A percentile compares a stretch with the other conserved stretches of the same genome.
Conservation (phyloP, 352 stramenopile genomes). For the Salisapilia sapeloensis region DNA sequence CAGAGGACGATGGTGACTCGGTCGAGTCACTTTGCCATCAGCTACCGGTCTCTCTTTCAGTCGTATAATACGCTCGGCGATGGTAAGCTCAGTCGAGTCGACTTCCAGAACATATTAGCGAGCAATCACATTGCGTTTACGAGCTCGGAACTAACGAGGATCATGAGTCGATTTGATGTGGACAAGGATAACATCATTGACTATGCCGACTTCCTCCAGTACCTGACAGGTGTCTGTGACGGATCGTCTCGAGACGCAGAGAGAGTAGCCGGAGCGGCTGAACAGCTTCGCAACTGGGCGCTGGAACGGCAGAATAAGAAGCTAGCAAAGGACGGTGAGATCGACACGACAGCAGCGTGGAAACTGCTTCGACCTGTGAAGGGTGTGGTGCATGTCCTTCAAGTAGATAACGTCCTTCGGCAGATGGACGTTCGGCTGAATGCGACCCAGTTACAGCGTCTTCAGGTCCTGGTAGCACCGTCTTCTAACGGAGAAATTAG, state of each 20-base stretch:
- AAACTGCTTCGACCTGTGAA: constrained; percentile 39
- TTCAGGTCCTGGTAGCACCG: constrained; percentile 50
- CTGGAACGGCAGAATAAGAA: constrained; percentile 67
- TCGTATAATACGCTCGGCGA: constrained; percentile 54
- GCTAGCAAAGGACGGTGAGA: constrained; percentile 57
- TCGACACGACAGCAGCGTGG: constrained; percentile 60
- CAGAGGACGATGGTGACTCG: constrained; percentile 52
- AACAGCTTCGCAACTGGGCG: constrained; percentile 50
- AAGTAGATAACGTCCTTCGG: constrained; percentile 44
- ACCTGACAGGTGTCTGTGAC: constrained; percentile 61
- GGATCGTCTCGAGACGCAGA: constrained; percentile 23
- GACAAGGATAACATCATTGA: constrained; percentile 63
- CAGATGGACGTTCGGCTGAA: constrained; percentile 33
- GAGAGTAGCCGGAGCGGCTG: constrained; percentile 35
- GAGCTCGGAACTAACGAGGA: constrained; percentile 51
- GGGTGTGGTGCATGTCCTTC: constrained; percentile 23
- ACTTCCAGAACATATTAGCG: constrained; percentile 60
- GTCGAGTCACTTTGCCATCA: constrained; percentile 35
- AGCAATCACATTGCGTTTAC: constrained; percentile 52
- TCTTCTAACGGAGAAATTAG: constrained; percentile 42
- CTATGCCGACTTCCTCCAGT: constrained; percentile 63
- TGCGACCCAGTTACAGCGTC: constrained; percentile 22
- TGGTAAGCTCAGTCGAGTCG: constrained; percentile 35
- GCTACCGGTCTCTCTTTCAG: constrained; percentile 65
- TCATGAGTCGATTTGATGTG: constrained; percentile 65